Evolutionary conservation across 306 rosid species (phyloP).

Genomic region (Sophora flavescens): DNA sequence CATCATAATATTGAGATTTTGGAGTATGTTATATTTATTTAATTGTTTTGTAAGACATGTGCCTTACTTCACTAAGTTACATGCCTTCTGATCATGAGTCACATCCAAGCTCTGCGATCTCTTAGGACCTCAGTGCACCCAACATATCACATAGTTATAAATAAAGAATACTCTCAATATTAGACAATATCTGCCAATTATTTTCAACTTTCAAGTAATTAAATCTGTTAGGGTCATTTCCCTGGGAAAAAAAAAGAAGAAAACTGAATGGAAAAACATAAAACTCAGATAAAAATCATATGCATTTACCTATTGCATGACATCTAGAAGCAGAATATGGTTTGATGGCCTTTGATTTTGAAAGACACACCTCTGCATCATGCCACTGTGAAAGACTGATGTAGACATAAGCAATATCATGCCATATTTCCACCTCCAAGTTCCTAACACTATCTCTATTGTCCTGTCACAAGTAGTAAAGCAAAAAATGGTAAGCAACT

Average conservation of each 20-base stretch:
- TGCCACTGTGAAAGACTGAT: conserved; percentile 75
- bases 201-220: conserved; percentile 17
- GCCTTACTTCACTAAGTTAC: neutral
- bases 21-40: neutral
- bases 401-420: conserved; percentile 78
- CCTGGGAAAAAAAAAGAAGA: neutral
- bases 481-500: conserved; percentile 26
- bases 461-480: conserved; percentile 54
- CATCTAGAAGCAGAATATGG: conserved; percentile 71
- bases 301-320: conserved; percentile 68
- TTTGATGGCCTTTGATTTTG: conserved; percentile 70
- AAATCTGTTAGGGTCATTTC: neutral
- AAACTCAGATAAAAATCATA: neutral
- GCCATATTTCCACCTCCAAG: conserved; percentile 87
- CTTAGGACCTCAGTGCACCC: neutral
- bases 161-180: conserved; percentile 6
- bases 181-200: neutral
- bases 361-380: conserved; percentile 73
- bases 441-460: conserved; percentile 56
- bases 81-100: neutral
- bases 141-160: neutral
- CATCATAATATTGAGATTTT: neutral
- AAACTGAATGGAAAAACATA: conserved; percentile 3
- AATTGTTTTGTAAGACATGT: neutral
- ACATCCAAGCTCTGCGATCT: conserved; percentile 12